Percentiles rank a stretch among this genome's conserved stretches.
Conservation (phyloP, 2,329 filamentous ascomycete genomes). For the Pseudogymnoascus sp. region DNA sequence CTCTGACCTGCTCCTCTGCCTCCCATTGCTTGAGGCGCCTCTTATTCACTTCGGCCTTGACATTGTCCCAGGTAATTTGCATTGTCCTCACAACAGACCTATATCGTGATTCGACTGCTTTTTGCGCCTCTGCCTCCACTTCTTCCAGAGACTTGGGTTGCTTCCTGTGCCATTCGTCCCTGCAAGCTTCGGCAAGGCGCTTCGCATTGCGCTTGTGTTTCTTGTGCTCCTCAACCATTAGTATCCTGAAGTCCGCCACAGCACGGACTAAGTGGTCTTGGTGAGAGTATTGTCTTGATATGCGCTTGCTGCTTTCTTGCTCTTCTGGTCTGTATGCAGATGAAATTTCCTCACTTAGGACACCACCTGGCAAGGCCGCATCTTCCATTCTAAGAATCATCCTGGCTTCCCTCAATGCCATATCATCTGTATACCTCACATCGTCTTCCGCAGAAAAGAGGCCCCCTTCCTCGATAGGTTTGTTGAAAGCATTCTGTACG, state of each 20-base stretch:
- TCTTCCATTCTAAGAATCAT: constrained; percentile 63
- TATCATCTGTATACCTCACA: constrained; percentile 50
- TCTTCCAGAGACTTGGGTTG: constrained; percentile 75
- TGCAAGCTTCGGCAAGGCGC: constrained; percentile 68
- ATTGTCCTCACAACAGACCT: constrained; percentile 58
- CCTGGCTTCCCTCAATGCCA: constrained; percentile 60
- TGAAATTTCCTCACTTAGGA: constrained; percentile 64
- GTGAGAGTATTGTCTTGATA: constrained; percentile 71
- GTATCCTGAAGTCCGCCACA: constrained; percentile 68
- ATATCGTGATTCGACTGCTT: constrained; percentile 60
- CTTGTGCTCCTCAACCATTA: constrained; percentile 72
- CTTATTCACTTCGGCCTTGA: constrained; percentile 53
- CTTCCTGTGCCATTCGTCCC: constrained; percentile 65
- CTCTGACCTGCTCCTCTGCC: constrained; percentile 54
- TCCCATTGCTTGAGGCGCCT: constrained; percentile 55
- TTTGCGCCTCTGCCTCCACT: constrained; percentile 68
- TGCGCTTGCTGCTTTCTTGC: constrained; percentile 55
- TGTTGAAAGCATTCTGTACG: constrained; percentile 41
- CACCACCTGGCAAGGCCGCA: constrained; percentile 66
- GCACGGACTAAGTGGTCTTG: constrained; percentile 78
- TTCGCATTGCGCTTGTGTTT: constrained; percentile 73
- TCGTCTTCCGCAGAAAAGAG: constrained; percentile 51
- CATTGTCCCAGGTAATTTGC: constrained; percentile 56
- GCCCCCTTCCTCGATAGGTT: constrained; percentile 49
- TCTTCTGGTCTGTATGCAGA: constrained; percentile 67